Conservation (phyloP, 208 protist genomes). For the Trypanosomatidae sp. region DNA sequence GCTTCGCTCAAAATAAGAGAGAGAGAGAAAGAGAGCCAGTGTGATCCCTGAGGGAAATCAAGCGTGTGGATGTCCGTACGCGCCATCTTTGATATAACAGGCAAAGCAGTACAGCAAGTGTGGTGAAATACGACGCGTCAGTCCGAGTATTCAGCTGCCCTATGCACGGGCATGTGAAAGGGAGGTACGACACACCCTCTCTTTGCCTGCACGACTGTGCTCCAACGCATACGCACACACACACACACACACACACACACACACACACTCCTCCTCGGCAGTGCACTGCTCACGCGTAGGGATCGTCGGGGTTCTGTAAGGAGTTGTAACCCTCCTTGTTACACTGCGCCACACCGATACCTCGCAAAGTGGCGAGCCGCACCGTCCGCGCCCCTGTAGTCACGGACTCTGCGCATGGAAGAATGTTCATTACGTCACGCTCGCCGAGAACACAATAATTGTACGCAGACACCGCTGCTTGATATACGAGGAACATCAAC, state of each 20-base stretch:
- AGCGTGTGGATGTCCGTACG: neutral
- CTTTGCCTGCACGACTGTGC: neutral
- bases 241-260: constrained; percentile 5
- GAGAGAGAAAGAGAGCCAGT: constrained; percentile 3
- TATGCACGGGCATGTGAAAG: neutral
- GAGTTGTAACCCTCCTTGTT: constrained; percentile 23
- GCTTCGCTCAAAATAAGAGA: neutral
- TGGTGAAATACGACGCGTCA: neutral
- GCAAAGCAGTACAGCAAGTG: neutral
- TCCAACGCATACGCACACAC: neutral
- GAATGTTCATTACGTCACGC: constrained; percentile 67
- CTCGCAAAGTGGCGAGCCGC: constrained; percentile 20
- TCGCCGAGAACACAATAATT: constrained; percentile 62
- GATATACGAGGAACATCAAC: constrained; percentile 43
- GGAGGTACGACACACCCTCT: neutral
- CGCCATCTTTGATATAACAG: neutral
- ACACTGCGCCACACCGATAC: constrained; percentile 1
- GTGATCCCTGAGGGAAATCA: neutral
- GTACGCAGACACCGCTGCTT: constrained; percentile 46
- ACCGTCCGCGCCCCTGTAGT: constrained; percentile 22
- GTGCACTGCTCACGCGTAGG: constrained; percentile 18
- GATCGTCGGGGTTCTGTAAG: constrained; percentile 19
- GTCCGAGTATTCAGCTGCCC: neutral
- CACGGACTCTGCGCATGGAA: constrained; percentile 59
- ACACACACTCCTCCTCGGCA: neutral